A percentile compares a stretch with the other conserved stretches of the same genome.
Conservation (phyloP, 192 early-diverging fungal species). For the Linderina pennispora region DNA sequence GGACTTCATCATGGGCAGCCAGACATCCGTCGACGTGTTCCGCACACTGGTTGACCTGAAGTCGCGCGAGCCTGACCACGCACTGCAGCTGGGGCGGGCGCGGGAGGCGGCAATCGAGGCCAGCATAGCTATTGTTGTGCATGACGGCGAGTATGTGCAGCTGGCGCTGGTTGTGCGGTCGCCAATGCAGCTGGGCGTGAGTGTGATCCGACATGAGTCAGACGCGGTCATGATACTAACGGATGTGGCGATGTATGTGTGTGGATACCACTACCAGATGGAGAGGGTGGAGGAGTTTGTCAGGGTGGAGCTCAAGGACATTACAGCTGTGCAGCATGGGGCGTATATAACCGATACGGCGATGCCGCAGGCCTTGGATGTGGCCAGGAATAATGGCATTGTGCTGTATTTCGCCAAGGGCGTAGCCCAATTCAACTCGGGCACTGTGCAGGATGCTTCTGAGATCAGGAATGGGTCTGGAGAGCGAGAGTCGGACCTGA, state of each 20-base stretch:
- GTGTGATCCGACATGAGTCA: constrained; percentile 40
- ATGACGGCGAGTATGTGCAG: constrained; percentile 53
- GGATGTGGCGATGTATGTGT: constrained; percentile 58
- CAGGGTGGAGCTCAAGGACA: constrained; percentile 51
- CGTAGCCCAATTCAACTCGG: constrained; percentile 11
- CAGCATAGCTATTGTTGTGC: constrained; percentile 57
- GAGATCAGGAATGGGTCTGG: background rate
- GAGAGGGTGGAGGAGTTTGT: constrained; percentile 63
- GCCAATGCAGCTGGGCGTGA: constrained; percentile 46
- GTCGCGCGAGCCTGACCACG: constrained; percentile 38
- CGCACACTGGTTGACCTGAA: constrained; percentile 36
- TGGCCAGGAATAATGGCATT: constrained; percentile 23
- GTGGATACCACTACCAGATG: constrained; percentile 60
- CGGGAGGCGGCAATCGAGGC: constrained; percentile 45
- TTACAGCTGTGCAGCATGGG: constrained; percentile 56
- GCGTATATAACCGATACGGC: constrained; percentile 33
- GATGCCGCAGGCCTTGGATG: constrained; percentile 33
- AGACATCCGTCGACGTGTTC: constrained; percentile 26
- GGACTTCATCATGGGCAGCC: constrained; percentile 35
- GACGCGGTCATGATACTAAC: constrained; percentile 66
- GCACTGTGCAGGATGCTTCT: constrained; percentile 7
- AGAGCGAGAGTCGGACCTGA: too few species aligned
- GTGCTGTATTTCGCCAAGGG: constrained; percentile 20
- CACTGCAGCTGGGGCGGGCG: constrained; percentile 10
- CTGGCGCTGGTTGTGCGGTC: constrained; percentile 61